Evolutionary conservation across 2,329 filamentous ascomycete species (phyloP).

Genomic region (Ilyonectria destructans): DNA sequence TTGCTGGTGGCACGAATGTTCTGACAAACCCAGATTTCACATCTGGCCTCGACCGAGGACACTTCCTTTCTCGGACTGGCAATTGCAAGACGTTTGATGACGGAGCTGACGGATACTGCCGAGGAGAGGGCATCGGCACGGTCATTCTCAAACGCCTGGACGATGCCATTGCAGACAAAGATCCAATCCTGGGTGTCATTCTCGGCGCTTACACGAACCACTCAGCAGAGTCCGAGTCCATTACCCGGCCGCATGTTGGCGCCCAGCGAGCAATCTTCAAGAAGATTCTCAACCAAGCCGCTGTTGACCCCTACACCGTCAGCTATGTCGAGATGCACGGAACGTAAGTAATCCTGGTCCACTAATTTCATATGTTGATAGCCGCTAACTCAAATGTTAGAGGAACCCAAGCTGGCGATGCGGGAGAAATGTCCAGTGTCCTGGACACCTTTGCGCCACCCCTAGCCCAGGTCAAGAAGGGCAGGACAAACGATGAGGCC

Average conservation of each 20-base stretch:
- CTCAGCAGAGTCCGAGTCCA: slow-evolving; percentile 78
- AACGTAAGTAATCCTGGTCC: slow-evolving; percentile 2
- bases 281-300: slow-evolving; percentile 79
- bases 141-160: slow-evolving; percentile 67
- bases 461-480: neutral
- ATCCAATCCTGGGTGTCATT: slow-evolving; percentile 77
- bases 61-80: slow-evolving; percentile 71
- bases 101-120: slow-evolving; percentile 73
- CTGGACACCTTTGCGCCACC: slow-evolving; percentile 70
- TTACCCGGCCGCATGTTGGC: slow-evolving; percentile 79
- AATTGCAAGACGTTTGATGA: slow-evolving; percentile 69
- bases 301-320: slow-evolving; percentile 82
- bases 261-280: slow-evolving; percentile 76
- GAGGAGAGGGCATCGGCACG: slow-evolving; percentile 64
- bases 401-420: slow-evolving; percentile 90
- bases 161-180: slow-evolving; percentile 69
- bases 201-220: slow-evolving; percentile 79
- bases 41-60: slow-evolving; percentile 74
- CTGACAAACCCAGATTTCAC: slow-evolving; percentile 78
- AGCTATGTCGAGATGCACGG: slow-evolving; percentile 94
- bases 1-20: slow-evolving; percentile 83
- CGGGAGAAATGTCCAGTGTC: slow-evolving; percentile 86
- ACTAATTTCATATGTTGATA: neutral
- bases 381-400: slow-evolving; percentile 59
- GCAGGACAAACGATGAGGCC: slow-evolving; percentile 59